Evolutionary conservation across 2,329 filamentous ascomycete species (phyloP), one percentile per base, ranked within the genome.

Genomic region (Exutisphaerella laricina): DNA sequence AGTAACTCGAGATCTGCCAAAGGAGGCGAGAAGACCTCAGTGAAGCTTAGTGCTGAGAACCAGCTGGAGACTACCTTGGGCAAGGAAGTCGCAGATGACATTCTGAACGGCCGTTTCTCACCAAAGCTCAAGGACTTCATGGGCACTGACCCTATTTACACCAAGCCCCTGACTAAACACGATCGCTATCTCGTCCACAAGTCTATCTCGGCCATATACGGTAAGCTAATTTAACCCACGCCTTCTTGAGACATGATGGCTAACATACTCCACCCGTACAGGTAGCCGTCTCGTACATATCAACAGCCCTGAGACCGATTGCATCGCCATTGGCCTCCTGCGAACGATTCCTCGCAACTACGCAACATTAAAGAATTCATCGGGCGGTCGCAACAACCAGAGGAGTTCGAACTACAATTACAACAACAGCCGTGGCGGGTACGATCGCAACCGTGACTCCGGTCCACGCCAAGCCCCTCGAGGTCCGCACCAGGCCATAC

Each of bases 271-370:
- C n/a, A n/a, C n/a, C n/a, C n/a, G n/a, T n/a, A n/a, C n/a, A n/a
- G n/a, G n/a, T n/a, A n/a, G n/a, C n/a, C 37, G 37, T 21, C n/a
- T 39, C 23, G 2, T 10, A 4, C 37, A 39, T 17, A 20, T 20
- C 25, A 39, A 17, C 14, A n/a, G 31, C 16, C 37, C 37, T 10
- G 37, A 29, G 6, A 39, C 25, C 25, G 20, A 30, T 16, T 21
- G 18, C 23, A 39, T 39, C 20, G 37, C 37, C 25, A 39, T 39
- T 17, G 37, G 37, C n/a, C 37, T 30, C 4, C 18, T 20, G 12
- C n/a, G 17, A 13, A 29, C 23, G 12, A 30, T 39, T 17, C 37
- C 37, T 5, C 22, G 25, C 16, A 17, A 17, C 17, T 30, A 39
- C 25, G 16, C n/a, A 10, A 1, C 3, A n/a, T 14, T n/a, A 9